Conservation (phyloP, 2,329 filamentous ascomycete genomes). For the Diaporthe humulicola region DNA sequence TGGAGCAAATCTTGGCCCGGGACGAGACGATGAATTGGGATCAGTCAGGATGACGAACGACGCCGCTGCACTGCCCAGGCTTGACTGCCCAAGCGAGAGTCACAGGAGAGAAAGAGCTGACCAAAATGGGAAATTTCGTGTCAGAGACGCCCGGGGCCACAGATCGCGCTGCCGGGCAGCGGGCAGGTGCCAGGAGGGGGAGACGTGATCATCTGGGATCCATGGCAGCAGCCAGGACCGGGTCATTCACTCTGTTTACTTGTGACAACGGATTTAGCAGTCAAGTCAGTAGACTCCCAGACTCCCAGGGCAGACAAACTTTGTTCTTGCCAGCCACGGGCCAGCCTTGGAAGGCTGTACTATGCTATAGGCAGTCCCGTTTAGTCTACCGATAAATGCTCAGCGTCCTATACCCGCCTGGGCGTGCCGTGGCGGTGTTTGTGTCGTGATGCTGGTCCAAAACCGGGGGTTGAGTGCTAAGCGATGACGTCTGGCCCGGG, state of each 20-base stretch:
- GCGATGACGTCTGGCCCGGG: conserved; percentile 27
- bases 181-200: not conserved
- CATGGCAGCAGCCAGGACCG: conserved; percentile 3
- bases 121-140: conserved; percentile 26
- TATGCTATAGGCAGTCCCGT: not conserved
- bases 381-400: conserved; percentile 1
- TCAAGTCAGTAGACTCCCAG: not conserved
- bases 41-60: conserved; percentile 35
- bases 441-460: not conserved
- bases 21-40: conserved; percentile 30
- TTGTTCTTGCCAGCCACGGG: conserved; percentile 11
- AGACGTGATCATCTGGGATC: conserved; percentile 18
- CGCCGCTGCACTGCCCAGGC: conserved; percentile 33
- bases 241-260: conserved; percentile 28
- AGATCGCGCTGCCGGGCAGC: not conserved
- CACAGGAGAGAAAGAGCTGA: conserved; percentile 24
- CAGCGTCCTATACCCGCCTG: not conserved
- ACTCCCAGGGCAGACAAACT: not conserved
- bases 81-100: conserved; percentile 22
- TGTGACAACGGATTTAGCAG: not conserved
- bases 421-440: conserved; percentile 4
- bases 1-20: conserved; percentile 29
- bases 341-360: conserved; percentile 22
- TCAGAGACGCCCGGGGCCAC: not conserved
- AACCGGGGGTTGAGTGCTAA: not conserved